Evolutionary conservation across 2,329 filamentous ascomycete species (phyloP).

Genomic region (Nemania serpens): DNA sequence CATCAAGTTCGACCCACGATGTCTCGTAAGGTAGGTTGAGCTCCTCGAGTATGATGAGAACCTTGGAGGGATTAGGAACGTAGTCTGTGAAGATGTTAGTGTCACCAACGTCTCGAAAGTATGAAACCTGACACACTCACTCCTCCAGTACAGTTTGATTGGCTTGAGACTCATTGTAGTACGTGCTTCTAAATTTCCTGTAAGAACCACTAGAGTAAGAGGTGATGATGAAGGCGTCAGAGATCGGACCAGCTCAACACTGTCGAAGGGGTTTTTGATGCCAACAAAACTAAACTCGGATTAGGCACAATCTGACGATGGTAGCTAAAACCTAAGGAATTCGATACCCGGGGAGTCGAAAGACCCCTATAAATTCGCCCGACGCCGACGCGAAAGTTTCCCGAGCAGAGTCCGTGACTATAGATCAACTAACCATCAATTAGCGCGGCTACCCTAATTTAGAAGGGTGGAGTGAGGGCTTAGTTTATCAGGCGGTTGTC

Average conservation of each 20-base stretch:
- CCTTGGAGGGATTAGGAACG: not conserved
- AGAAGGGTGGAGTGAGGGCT: too few relatives aligned
- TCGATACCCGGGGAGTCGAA: too few relatives aligned
- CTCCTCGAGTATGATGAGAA: conserved; percentile 10
- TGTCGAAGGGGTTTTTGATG: not conserved
- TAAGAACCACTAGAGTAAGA: not conserved
- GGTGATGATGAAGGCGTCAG: not conserved
- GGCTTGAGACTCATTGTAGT: conserved; percentile 1
- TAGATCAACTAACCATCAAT: too few relatives aligned
- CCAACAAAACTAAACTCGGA: not conserved
- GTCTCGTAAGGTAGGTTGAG: conserved; percentile 10
- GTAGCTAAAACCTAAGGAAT: too few relatives aligned
- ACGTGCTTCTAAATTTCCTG: not conserved
- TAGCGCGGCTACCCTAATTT: too few relatives aligned
- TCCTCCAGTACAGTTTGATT: conserved; percentile 11
- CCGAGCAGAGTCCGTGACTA: too few relatives aligned
- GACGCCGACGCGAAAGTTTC: too few relatives aligned
- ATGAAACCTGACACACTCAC: not conserved
- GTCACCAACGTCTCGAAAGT: not conserved
- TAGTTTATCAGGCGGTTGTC: too few relatives aligned
- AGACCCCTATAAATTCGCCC: too few relatives aligned
- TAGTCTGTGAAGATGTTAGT: not conserved
- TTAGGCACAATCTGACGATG: not conserved
- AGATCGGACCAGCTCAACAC: not conserved
- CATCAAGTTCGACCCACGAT: conserved; percentile 1